Percentiles rank a stretch among this genome's conserved stretches.
Conservation (phyloP, 2,329 filamentous ascomycete genomes). For the Penicillium verrucosum region DNA sequence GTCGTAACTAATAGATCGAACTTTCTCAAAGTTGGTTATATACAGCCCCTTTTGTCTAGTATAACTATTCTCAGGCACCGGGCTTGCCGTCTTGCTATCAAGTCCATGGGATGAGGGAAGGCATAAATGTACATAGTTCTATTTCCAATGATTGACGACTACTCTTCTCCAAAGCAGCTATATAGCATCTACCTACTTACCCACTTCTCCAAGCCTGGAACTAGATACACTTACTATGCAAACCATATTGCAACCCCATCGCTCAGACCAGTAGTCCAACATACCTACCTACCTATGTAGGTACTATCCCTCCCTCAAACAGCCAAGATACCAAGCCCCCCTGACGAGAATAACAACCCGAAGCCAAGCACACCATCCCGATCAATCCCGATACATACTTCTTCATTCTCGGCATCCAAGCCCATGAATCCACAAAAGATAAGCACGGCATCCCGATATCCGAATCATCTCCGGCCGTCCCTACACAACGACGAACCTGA, state of each 20-base stretch:
- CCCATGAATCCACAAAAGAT: not conserved
- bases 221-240: not conserved
- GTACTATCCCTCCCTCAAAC: not conserved
- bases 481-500: not conserved
- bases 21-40: not conserved
- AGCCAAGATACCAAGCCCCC: constrained; percentile 1
- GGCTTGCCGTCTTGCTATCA: not conserved
- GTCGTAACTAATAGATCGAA: not conserved
- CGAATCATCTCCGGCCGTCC: constrained; percentile 1
- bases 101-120: not conserved
- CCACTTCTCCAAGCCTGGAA: not conserved
- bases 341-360: not conserved
- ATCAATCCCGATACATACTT: not conserved
- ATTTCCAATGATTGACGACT: not conserved
- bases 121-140: not conserved
- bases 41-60: not conserved
- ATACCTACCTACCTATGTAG: no score
- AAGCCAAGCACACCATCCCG: not conserved
- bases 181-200: not conserved
- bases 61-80: not conserved
- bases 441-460: constrained; percentile 6
- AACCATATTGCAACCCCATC: not conserved
- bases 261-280: not conserved
- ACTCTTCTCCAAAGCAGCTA: not conserved
- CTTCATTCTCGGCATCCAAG: not conserved